Percentiles rank a stretch among this genome's conserved stretches.
Evolutionary conservation across 305 asterid genomes (phyloP).

Genomic region (Fraxinus nigra): DNA sequence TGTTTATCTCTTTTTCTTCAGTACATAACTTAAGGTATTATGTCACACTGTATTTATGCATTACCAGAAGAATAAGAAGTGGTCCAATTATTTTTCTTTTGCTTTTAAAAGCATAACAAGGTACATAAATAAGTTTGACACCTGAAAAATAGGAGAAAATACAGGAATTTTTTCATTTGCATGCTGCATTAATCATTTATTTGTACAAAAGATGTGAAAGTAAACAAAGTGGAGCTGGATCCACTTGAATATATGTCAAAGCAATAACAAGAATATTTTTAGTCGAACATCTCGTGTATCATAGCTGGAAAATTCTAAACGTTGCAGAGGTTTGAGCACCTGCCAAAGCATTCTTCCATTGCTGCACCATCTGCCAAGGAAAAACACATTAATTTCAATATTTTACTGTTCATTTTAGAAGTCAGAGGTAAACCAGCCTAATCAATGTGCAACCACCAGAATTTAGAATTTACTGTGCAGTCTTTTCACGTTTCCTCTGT

Average conservation of each 20-base stretch:
- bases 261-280: background rate
- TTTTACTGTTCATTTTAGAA: background rate
- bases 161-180: background rate
- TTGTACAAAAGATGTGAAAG: background rate
- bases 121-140: background rate
- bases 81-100: background rate
- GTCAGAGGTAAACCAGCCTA: background rate
- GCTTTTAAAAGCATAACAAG: background rate
- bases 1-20: background rate
- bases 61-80: background rate
- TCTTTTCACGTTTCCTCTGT: too few species aligned
- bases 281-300: background rate
- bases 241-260: background rate
- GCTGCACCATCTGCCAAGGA: slow-evolving; percentile 30
- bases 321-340: slow-evolving; percentile 36
- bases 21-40: slow-evolving; percentile 4
- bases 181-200: background rate
- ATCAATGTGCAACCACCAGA: background rate
- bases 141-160: background rate
- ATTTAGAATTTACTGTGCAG: too few species aligned
- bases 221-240: background rate
- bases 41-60: background rate
- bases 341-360: slow-evolving; percentile 35
- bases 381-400: background rate
- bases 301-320: background rate